Evolutionary conservation across 257 asterid genomes (phyloP), one percentile per base, ranked within the genome.

Genomic region (Ajuga chamaepitys): DNA sequence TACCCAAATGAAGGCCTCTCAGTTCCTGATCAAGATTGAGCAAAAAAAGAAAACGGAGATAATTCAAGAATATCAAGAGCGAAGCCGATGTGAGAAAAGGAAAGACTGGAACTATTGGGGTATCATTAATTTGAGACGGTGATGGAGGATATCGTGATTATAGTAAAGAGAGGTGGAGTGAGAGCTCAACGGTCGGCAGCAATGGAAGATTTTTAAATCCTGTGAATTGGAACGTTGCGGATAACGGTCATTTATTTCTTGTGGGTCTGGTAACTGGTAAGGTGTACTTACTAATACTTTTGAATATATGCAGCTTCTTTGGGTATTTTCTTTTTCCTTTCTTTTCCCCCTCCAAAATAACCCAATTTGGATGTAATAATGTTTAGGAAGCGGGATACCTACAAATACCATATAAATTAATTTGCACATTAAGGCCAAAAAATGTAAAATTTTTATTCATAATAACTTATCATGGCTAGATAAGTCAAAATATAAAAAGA

Each of bases 191-290:
- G 77, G 81, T 76, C 77, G 41, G 80, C 13, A 70, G 46, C 13
- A 3, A 28, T 1, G 62, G 57, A 20, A 34, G 64, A 65, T 20
- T 77, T 55, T 73, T 65, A 30, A 55, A 74, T 52, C 70, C 58
- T 22, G 72, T 14, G 67, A 41, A 58, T 75, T 61, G 72, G 81
- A 76, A 80, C 79, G 77, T 76, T 80, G 75, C 18, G 46, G 53
- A 32, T 67, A 76, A 76, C 81, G 81, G 81, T 76, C 77, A 76
- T 76, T 16, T 67, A 50, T 21, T 14, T 22, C 35, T 3, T 28
- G 72, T 69, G 79, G 62, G 67, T 58, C 67, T 58, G 32, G 52
- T 54, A 17, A 40, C 5, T 21, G 24, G 37, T 30, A 30, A 1
- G 37, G 4, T 4, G 62, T 32, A n/a, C 17, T 2, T 56, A 22